Evolutionary conservation across 1,139 yeast species (phyloP).

Genomic region (Saccharomyces hybrid): DNA sequence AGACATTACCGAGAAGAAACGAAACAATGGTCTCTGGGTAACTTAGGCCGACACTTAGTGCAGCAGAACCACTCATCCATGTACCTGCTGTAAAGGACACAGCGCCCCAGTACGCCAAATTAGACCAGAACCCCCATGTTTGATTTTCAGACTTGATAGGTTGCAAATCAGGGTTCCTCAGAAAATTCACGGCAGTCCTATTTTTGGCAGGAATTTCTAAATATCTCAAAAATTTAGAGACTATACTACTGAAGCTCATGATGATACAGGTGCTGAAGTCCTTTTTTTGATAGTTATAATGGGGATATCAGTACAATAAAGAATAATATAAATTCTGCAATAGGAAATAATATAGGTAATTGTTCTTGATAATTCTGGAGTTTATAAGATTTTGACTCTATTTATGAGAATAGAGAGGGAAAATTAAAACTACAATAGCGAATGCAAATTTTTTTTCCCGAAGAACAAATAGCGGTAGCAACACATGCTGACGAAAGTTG

Average conservation of each 20-base stretch:
- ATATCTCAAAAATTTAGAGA: constrained; percentile 9
- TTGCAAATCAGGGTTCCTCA: constrained; percentile 35
- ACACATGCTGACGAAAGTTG: neutral
- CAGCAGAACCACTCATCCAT: constrained; percentile 38
- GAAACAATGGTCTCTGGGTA: constrained; percentile 39
- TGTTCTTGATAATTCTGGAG: neutral
- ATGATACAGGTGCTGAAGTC: neutral
- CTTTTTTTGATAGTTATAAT: neutral
- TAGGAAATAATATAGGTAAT: neutral
- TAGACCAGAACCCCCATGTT: constrained; percentile 39
- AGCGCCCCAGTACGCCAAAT: constrained; percentile 38
- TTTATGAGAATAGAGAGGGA: neutral
- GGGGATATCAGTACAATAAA: neutral
- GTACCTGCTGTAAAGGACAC: constrained; percentile 37
- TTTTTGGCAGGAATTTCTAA: constrained; percentile 32
- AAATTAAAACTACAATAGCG: neutral
- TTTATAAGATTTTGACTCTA: neutral
- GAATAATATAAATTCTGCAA: neutral
- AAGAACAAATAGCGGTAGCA: neutral
- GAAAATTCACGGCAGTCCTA: constrained; percentile 28
- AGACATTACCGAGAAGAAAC: constrained; percentile 38
- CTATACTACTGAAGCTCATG: neutral
- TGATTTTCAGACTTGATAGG: constrained; percentile 34
- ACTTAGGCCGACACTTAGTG: constrained; percentile 36
- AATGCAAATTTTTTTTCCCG: neutral